Evolutionary conservation across 2,329 filamentous ascomycete species (phyloP).

Genomic region (Cadophora sp.): DNA sequence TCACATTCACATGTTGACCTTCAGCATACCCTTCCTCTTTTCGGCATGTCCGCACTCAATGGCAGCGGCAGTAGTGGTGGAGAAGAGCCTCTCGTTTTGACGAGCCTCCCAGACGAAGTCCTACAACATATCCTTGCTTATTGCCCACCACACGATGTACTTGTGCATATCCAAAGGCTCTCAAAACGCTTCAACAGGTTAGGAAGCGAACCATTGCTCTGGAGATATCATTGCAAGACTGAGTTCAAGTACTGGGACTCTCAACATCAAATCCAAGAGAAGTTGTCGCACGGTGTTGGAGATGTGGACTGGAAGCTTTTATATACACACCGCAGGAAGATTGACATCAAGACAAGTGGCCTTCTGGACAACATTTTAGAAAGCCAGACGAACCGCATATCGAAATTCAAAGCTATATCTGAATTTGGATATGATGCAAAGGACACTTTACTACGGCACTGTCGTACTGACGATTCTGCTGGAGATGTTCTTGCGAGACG

Average conservation of each 20-base stretch:
- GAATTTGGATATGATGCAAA: conserved; percentile 85
- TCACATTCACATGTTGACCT: not conserved
- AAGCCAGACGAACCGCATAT: conserved; percentile 73
- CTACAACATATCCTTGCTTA: conserved; percentile 78
- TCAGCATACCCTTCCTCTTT: not conserved
- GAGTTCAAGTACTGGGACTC: conserved; percentile 79
- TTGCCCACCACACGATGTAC: conserved; percentile 60
- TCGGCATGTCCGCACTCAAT: not conserved
- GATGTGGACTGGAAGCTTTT: conserved; percentile 77
- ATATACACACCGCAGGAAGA: conserved; percentile 61
- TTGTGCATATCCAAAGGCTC: conserved; percentile 56
- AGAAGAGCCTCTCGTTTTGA: conserved; percentile 17
- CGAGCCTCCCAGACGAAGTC: conserved; percentile 75
- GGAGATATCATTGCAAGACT: conserved; percentile 75
- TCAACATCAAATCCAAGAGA: conserved; percentile 64
- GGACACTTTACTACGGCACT: conserved; percentile 77
- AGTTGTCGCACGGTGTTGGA: conserved; percentile 58
- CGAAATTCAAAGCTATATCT: conserved; percentile 74
- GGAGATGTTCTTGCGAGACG: conserved; percentile 81
- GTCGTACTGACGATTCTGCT: conserved; percentile 57
- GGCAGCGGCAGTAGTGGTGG: not conserved
- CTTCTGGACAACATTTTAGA: conserved; percentile 73
- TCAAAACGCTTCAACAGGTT: conserved; percentile 70
- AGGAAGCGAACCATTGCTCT: conserved; percentile 76
- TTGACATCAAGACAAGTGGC: conserved; percentile 57